phyloP scores from a whole-genome alignment of 2,329 filamentous ascomycete genomes.

The Ilyonectria sp. region DNA sequence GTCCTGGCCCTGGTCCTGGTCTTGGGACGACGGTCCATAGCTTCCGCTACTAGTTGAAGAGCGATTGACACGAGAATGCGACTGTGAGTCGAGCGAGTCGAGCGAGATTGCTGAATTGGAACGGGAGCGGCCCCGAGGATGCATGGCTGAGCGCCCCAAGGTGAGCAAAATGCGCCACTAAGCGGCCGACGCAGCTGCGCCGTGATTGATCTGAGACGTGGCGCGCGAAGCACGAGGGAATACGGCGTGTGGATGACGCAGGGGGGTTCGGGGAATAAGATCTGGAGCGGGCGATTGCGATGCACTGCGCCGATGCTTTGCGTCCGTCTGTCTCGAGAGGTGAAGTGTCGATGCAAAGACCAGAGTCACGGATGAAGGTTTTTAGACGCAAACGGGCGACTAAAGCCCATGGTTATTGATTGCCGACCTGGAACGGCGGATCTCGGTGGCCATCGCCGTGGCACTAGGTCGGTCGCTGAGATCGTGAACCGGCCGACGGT shows the following conservation, averaged over 20 bases:
- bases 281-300: constrained; percentile 7
- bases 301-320: constrained; percentile 10
- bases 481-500: constrained; percentile 7
- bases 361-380: background rate
- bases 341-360: background rate
- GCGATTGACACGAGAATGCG: constrained; percentile 5
- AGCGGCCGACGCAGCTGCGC: background rate
- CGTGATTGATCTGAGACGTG: constrained; percentile 1
- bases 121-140: constrained; percentile 23
- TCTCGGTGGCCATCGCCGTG: constrained; percentile 27
- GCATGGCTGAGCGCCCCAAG: constrained; percentile 23
- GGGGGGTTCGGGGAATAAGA: constrained; percentile 2
- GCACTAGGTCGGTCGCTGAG: constrained; percentile 18
- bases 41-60: constrained; percentile 6
- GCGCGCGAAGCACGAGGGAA: background rate
- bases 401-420: background rate
- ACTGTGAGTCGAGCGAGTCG: constrained; percentile 34
- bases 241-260: background rate
- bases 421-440: constrained; percentile 20
- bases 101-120: constrained; percentile 44
- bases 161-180: constrained; percentile 5
- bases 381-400: constrained; percentile 1
- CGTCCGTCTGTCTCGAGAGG: constrained; percentile 3
- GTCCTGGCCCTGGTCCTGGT: constrained; percentile 15
- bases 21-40: constrained; percentile 4